Evolutionary conservation across 306 rosid genomes (phyloP), one percentile per base, ranked within the genome.

Genomic region (Sindora glabra): DNA sequence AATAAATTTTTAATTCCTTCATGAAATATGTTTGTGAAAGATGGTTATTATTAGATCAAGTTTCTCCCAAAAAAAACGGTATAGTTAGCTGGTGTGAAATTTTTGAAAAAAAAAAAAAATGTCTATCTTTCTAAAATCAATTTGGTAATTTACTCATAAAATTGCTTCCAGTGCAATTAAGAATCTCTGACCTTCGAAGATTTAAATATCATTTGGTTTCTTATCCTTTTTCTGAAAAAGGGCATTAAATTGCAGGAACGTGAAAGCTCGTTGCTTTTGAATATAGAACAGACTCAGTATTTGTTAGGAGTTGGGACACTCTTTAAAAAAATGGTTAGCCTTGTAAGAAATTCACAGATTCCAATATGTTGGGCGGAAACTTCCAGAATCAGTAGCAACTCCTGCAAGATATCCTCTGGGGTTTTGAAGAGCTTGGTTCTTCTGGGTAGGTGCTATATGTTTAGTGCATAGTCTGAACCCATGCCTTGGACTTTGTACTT

Each of bases 211-310:
- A 27, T 53, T 56, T 39, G 26, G 4, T 23, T 18, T 40, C 34
- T 19, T 19, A 5, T 10, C 3, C 53, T 4, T 10, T 36, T 55
- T 44, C 8, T 5, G 25, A 13, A 0, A 16, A 25, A 44, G 39
- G 23, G 57, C 76, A 52, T 70, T 67, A 48, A 71, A 73, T 67
- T 67, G 9, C n/a, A 42, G 1, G 19, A 24, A 48, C 41, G 22
- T 23, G 54, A 53, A 49, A 40, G 21, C 18, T 51, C 50, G 18
- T 39, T 54, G 58, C 41, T 26, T 37, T 29, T 61, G 38, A 50
- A 70, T 38, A 26, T 45, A 38, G 57, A 39, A 29, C 68, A 66
- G 66, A 23, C 40, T 24, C 6, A 26, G 12, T 61, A 38, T 61
- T 25, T 38, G 54, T 19, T 19, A 42, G 37, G 13, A 24, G 66